phyloP scores from a whole-genome alignment of 163 green algal genomes.

The Chlamydomonas reinhardtii region DNA sequence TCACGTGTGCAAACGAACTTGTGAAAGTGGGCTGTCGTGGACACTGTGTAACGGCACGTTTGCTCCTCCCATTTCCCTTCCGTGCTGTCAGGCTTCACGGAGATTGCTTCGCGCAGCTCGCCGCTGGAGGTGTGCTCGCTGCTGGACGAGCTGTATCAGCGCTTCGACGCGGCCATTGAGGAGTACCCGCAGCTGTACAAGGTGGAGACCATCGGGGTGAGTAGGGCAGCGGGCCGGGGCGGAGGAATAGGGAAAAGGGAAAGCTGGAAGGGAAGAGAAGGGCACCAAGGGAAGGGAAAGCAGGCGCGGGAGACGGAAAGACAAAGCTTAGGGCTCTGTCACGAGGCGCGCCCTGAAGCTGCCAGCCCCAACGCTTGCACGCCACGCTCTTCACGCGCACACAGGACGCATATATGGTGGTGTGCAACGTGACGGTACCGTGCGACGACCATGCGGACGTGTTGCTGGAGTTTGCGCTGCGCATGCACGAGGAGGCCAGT shows the following conservation, averaged over 20 bases:
- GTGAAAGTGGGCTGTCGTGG: not conserved
- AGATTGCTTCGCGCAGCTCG: slow-evolving; percentile 16
- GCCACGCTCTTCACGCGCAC: not conserved
- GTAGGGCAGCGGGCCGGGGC: not conserved
- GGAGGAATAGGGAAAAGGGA: too few species aligned
- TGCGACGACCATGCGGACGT: slow-evolving; percentile 26
- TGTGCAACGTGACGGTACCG: slow-evolving; percentile 23
- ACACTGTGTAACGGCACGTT: not conserved
- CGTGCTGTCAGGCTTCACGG: slow-evolving; percentile 6
- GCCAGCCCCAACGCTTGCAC: too few species aligned
- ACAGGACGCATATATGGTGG: slow-evolving; percentile 41
- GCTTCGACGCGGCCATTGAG: slow-evolving; percentile 30
- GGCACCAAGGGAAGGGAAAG: too few species aligned
- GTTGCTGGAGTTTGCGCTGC: slow-evolving; percentile 30
- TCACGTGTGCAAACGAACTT: too few species aligned
- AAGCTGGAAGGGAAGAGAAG: too few species aligned
- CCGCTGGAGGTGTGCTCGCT: slow-evolving; percentile 32
- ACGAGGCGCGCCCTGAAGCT: too few species aligned
- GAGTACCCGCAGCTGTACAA: slow-evolving; percentile 44
- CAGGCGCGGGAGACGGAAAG: too few species aligned
- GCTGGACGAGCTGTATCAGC: slow-evolving; percentile 41
- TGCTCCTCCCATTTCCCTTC: not conserved
- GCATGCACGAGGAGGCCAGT: slow-evolving; percentile 29
- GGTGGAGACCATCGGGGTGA: slow-evolving; percentile 42
- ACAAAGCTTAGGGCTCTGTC: too few species aligned